Conservation (phyloP, 2,329 filamentous ascomycete genomes). For the Colletotrichum sp. region DNA sequence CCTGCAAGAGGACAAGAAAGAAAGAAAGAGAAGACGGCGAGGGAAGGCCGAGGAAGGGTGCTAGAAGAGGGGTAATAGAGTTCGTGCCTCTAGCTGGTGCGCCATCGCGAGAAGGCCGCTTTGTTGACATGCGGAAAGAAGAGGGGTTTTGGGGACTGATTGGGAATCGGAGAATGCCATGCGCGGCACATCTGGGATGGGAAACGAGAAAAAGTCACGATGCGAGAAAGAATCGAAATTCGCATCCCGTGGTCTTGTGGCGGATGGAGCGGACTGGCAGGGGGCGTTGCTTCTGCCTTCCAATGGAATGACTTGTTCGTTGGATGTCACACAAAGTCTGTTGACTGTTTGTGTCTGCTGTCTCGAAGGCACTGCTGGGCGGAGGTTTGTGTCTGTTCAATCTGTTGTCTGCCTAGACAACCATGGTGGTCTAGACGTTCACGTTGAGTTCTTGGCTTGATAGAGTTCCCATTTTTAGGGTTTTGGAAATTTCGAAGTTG, state of each 20-base stretch:
- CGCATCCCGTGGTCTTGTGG: not conserved
- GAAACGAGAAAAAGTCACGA: not conserved
- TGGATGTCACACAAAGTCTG: not conserved
- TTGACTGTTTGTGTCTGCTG: not conserved
- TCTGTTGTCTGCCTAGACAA: not conserved
- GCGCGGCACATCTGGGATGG: not conserved
- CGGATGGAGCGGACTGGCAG: not conserved
- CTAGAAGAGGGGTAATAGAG: not conserved
- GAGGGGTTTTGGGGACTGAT: not conserved
- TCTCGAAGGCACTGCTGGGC: not conserved
- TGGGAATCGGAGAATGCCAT: slow-evolving; percentile 4
- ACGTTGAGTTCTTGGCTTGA: not conserved
- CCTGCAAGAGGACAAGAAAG: not conserved
- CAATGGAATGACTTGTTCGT: not conserved
- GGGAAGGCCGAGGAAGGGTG: not conserved
- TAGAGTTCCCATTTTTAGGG: not conserved
- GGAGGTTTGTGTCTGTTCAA: not conserved
- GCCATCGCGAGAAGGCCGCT: not conserved
- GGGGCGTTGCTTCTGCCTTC: not conserved
- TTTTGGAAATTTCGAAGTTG: not conserved
- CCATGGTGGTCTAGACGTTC: not conserved
- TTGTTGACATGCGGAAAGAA: not conserved
- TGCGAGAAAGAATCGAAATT: not conserved
- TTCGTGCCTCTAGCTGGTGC: not conserved
- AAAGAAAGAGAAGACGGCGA: not conserved